Conservation (phyloP, 2,329 filamentous ascomycete species). For the Colletotrichum sp. region DNA sequence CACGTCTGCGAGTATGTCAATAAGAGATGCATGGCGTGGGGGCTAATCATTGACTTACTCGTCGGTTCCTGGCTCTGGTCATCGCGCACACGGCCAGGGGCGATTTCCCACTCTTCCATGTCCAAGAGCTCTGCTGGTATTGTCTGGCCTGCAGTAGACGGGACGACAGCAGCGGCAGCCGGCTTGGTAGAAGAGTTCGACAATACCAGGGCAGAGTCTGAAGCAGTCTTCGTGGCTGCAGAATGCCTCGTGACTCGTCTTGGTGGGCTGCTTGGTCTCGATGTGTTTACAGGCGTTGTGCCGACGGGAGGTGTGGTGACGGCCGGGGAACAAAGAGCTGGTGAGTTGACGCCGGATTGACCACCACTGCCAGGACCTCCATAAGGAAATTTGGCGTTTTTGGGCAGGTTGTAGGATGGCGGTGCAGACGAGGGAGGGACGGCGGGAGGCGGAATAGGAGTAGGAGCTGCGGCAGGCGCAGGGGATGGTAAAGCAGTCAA, state of each 20-base stretch:
- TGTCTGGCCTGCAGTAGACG: not conserved
- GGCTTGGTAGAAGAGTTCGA: not conserved
- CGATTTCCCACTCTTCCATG: conserved; percentile 50
- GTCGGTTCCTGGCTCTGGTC: conserved; percentile 24
- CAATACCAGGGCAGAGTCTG: not conserved
- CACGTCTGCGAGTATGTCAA: conserved; percentile 34
- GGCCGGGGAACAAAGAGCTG: not conserved
- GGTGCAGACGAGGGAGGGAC: not conserved
- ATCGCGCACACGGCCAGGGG: conserved; percentile 43
- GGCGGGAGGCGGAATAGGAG: not conserved
- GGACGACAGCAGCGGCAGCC: not conserved
- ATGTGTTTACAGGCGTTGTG: not conserved
- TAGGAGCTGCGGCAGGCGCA: not conserved
- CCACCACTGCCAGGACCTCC: not conserved
- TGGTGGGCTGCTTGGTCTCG: not conserved
- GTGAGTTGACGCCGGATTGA: not conserved
- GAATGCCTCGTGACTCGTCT: conserved; percentile 7
- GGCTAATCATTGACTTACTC: conserved; percentile 33
- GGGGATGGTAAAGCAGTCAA: not conserved
- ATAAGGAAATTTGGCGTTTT: not conserved
- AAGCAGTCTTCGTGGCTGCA: not conserved
- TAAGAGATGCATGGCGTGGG: too few relatives aligned
- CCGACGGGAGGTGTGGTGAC: not conserved
- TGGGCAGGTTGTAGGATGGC: not conserved
- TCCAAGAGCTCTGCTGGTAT: conserved; percentile 24